Conservation (phyloP, 108 stramenopile genomes). For the Asterionellopsis glacialis region DNA sequence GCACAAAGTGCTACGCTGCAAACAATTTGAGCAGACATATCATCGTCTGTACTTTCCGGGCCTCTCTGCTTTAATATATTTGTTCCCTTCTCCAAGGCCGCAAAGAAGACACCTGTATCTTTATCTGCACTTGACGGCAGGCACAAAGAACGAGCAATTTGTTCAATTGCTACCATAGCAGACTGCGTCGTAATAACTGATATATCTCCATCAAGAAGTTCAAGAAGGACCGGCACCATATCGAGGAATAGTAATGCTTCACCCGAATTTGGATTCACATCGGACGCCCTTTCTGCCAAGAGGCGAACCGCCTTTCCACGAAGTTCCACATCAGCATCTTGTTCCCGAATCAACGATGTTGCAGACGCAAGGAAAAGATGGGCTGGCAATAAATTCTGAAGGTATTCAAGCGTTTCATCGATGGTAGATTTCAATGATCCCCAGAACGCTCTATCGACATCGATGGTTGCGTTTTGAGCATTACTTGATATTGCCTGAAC, state of each 20-base stretch:
- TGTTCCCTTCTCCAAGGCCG: background rate
- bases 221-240: slow-evolving; percentile 58
- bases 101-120: background rate
- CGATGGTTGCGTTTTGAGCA: slow-evolving; percentile 9
- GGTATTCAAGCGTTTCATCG: slow-evolving; percentile 36
- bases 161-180: slow-evolving; percentile 68
- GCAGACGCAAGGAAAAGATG: slow-evolving; percentile 79
- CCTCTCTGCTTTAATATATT: background rate
- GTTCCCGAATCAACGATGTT: slow-evolving; percentile 54
- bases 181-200: slow-evolving; percentile 49
- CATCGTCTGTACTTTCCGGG: background rate
- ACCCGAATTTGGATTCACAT: slow-evolving; percentile 34
- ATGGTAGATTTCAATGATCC: slow-evolving; percentile 15
- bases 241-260: slow-evolving; percentile 75
- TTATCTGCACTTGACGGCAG: background rate
- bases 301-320: slow-evolving; percentile 53
- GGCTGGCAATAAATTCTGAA: slow-evolving; percentile 62
- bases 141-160: slow-evolving; percentile 22
- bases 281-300: slow-evolving; percentile 57
- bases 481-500: slow-evolving; percentile 23
- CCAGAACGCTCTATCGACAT: slow-evolving; percentile 27
- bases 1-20: slow-evolving; percentile 53
- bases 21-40: slow-evolving; percentile 15
- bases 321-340: slow-evolving; percentile 43
- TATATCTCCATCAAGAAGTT: slow-evolving; percentile 15